These are phyloP conservation scores for Pythium volutum DNA, from an alignment of 352 stramenopile genomes.

Conservation along the genomic window DNA sequence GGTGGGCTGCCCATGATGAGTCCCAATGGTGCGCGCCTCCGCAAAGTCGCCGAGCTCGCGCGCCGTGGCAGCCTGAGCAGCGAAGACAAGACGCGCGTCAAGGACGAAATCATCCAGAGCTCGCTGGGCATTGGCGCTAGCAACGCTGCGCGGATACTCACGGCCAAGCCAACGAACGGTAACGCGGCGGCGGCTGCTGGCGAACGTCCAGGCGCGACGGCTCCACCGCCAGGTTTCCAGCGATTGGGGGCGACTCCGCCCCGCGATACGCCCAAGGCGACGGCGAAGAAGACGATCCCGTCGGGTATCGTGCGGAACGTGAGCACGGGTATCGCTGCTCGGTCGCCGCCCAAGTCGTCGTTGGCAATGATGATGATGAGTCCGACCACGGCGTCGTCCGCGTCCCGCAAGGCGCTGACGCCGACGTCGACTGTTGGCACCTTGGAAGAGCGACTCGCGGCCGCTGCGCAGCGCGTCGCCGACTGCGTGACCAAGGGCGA, in stretches of 20 bases:
- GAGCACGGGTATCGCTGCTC: conserved; percentile 30
- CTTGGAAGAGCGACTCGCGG: conserved; percentile 8
- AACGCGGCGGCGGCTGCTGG: conserved; percentile 17
- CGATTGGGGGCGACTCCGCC: conserved; percentile 35
- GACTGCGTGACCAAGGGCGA: conserved; percentile 75
- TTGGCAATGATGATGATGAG: conserved; percentile 14
- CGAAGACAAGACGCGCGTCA: conserved; percentile 80
- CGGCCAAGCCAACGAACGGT: conserved; percentile 33
- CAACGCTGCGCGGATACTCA: conserved; percentile 55
- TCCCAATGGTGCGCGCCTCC: conserved; percentile 65
- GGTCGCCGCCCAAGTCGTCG: conserved; percentile 30
- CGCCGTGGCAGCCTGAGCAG: conserved; percentile 73
- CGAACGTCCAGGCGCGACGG: conserved; percentile 25
- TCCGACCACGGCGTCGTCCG: conserved; percentile 3
- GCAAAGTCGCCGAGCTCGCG: conserved; percentile 77
- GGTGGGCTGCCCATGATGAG: conserved; percentile 84
- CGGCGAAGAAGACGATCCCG: conserved; percentile 44
- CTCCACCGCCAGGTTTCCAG: conserved; percentile 48
- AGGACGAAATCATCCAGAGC: conserved; percentile 87
- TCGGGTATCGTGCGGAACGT: conserved; percentile 55
- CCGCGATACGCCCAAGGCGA: conserved; percentile 49
- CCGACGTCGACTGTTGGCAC: not conserved
- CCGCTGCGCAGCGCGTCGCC: conserved; percentile 34
- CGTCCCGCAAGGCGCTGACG: conserved; percentile 30
- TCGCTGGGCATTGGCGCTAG: conserved; percentile 71